Evolutionary conservation across 805 yeast genomes (phyloP).

Genomic region (Isabelozyma gotoi): DNA sequence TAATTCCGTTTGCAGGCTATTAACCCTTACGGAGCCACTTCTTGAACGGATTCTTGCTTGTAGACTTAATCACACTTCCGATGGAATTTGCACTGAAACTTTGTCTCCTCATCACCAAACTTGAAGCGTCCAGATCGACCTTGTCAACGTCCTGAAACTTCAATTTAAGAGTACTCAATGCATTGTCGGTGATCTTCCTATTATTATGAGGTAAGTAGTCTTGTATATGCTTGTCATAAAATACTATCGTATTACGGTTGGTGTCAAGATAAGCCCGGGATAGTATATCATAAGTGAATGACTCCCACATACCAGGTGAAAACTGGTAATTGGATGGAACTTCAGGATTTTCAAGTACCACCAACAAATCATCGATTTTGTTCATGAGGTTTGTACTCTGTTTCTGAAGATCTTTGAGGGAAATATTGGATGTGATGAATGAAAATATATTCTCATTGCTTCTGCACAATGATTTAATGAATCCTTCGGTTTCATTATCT

Average conservation of each 20-base stretch:
- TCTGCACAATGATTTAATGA: constrained; percentile 42
- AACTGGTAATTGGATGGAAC: constrained; percentile 27
- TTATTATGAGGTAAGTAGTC: constrained; percentile 19
- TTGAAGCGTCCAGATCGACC: constrained; percentile 5
- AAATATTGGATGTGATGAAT: constrained; percentile 42
- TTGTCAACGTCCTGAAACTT: constrained; percentile 22
- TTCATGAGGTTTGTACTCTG: constrained; percentile 33
- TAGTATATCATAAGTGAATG: constrained; percentile 31
- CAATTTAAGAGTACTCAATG: constrained; percentile 28
- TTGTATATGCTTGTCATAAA: constrained; percentile 23
- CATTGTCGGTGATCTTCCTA: constrained; percentile 31
- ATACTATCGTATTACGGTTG: constrained; percentile 28
- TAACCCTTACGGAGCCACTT: constrained; percentile 34
- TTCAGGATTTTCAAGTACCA: constrained; percentile 30
- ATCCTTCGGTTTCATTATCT: constrained; percentile 55
- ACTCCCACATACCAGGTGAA: constrained; percentile 32
- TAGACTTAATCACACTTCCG: constrained; percentile 18
- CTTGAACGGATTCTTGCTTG: constrained; percentile 38
- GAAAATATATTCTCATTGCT: constrained; percentile 33
- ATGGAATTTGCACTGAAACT: constrained; percentile 23
- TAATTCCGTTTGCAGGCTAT: too few relatives aligned
- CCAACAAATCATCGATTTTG: constrained; percentile 29
- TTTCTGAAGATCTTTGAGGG: constrained; percentile 43
- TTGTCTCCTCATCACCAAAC: constrained; percentile 9
- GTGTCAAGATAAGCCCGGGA: constrained; percentile 30